Base-by-base conservation (phyloP, 2,329 filamentous ascomycete species). In the Diaporthe eres region DNA sequence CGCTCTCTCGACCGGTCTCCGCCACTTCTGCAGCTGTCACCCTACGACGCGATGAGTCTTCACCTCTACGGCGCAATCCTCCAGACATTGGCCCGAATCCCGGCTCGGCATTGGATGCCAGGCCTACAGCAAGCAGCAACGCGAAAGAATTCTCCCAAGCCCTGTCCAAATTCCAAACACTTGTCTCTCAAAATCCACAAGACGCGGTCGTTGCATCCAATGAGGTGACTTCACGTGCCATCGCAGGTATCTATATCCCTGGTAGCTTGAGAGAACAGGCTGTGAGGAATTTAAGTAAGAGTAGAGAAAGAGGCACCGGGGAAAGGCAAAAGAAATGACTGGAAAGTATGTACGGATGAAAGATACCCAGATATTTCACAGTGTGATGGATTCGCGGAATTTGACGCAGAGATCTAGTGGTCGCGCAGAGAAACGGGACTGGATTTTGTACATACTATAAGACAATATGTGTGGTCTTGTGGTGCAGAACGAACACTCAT, bases 201-300 rank as follows among this genome's bases (percentile, higher is more conserved):
- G 60, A 63, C 8, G 37, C 60, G 39, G 37, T 44, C 15, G 37
- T 63, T 13, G 60, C 39, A 17, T 63, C 60, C 39, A 44, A 63
- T 19, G 60, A 63, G 5, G 60, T 63, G n/a, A 63, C 60, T 42
- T 63, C 60, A 28, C 60, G 60, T 19, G 60, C 60, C 39, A 63
- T 63, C 15, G 60, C 60, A 44, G 60, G 60, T n/a, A 47, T 67
- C 28, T 67, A 51, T 13, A 67, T 67, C n/a, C 63, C 63, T n/a
- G 63, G 63, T 17, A 67, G 44, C 13, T 15, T 67, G 44, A 67
- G 63, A 34, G 63, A 67, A 37, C 44, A 67, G 44, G 49, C 49
- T 2, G 68, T 71, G 49, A 67, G 63, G 22, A 67, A 51, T 15
- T 34, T 51, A 28, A 51, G 63, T 25, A 67, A 49, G 13, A 67